Base-by-base conservation (phyloP, 192 early-diverging fungal species). In the Entomortierella lignicola region DNA sequence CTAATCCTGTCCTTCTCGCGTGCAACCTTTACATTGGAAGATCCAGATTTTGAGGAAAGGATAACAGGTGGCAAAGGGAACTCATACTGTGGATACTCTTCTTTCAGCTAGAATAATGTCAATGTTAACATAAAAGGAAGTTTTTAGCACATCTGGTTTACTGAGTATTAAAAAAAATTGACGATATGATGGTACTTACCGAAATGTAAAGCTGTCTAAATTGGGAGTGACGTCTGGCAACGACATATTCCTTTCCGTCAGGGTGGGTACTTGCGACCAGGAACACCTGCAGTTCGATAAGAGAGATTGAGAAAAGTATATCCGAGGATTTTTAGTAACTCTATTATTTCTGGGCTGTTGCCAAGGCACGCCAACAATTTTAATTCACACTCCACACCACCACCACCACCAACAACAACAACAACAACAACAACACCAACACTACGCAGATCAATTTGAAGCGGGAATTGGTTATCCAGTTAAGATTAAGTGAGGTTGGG, bases 1-100 rank as follows among this genome's bases (percentile, higher is more conserved):
- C 75, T 65, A 53, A 86, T 52, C 1, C 88, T 79, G 67, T 89
- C 85, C 56, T 85, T 87, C 63, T 89, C 88, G 7, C 83, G 77
- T 12, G 81, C 71, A 17, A 74, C 41, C 7, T 56, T 60, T n/a
- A 65, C 32, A 27, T 68, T 64, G 1, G 69, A 54, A 1, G 64
- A 58, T 48, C 70, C 44, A 7, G 63, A 66, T 27, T 73, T 74
- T 27, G 59, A 27, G 21, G 81, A 72, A 29, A 57, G 71, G 47
- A 84, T 87, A 3, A 65, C 60, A 3, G 88, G 86, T 8, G 82
- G 74, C 17, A 51, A 31, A 0, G 88, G 84, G 42, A 89, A 68
- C 6, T 89, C 82, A 27, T 72, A 69, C 10, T 77, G 80, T 27
- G 88, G 85, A 43, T 77, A 86, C 27, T 79, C 70, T 29, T 67